Evolutionary conservation across 371 early-diverging fungal species (phyloP).

Genomic region (Zopfochytrium polystomum): DNA sequence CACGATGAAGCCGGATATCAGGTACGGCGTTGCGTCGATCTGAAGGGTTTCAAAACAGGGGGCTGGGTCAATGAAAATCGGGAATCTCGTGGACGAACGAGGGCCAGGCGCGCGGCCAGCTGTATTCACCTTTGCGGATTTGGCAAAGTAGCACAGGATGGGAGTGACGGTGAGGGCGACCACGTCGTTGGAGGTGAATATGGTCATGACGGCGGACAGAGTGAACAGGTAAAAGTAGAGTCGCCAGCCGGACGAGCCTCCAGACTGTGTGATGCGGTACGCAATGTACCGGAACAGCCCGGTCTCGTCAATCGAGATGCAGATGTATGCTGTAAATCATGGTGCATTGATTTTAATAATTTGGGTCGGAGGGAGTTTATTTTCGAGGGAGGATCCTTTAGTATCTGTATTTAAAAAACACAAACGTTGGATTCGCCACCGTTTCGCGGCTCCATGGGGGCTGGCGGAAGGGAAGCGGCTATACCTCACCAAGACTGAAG

Average conservation of each 20-base stretch:
- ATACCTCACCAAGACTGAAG: constrained; percentile 60
- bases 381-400: too few relatives aligned
- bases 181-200: constrained; percentile 76
- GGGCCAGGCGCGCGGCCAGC: too few relatives aligned
- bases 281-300: constrained; percentile 71
- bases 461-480: too few relatives aligned
- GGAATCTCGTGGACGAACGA: too few relatives aligned
- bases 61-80: too few relatives aligned
- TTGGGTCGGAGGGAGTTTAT: constrained; percentile 68
- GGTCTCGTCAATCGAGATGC: constrained; percentile 78
- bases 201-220: constrained; percentile 68
- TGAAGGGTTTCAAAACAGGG: not conserved
- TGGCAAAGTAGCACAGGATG: constrained; percentile 68
- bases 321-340: constrained; percentile 66
- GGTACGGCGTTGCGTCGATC: constrained; percentile 28
- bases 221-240: constrained; percentile 67
- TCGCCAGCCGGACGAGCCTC: constrained; percentile 55
- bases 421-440: too few relatives aligned
- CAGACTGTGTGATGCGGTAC: constrained; percentile 60
- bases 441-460: too few relatives aligned
- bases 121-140: constrained; percentile 53
- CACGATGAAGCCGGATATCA: constrained; percentile 34
- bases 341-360: constrained; percentile 68
- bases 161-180: constrained; percentile 76
- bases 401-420: too few relatives aligned